Evolutionary conservation across 371 early-diverging fungal genomes (phyloP).

Genomic region (Coemansia sp.): DNA sequence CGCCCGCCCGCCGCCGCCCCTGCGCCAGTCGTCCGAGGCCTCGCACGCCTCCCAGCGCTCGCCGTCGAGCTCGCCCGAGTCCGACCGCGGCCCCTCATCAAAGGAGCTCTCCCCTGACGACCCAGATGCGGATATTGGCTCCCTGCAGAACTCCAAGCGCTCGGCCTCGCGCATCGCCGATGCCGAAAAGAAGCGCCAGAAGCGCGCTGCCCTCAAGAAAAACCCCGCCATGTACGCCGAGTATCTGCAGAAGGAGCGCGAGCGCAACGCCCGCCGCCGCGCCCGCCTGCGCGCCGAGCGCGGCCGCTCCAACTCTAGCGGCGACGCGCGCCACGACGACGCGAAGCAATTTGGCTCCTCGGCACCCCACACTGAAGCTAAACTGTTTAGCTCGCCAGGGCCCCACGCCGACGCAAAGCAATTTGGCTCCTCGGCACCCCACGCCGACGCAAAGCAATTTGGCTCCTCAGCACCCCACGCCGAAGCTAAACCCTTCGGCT

Average conservation of each 20-base stretch:
- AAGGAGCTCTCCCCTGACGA: conserved; percentile 33
- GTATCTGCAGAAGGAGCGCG: conserved; percentile 51
- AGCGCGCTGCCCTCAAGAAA: conserved; percentile 51
- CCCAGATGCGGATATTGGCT: background rate
- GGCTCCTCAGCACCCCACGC: background rate
- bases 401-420: background rate
- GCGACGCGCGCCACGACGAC: conserved; percentile 1
- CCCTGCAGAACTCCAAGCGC: conserved; percentile 26
- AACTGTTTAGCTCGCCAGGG: too few species aligned
- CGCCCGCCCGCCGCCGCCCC: conserved; percentile 13
- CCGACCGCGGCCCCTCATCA: conserved; percentile 13
- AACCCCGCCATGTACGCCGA: conserved; percentile 47
- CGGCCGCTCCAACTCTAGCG: conserved; percentile 39
- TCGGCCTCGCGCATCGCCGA: conserved; percentile 50
- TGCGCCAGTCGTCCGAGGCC: conserved; percentile 11
- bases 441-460: background rate
- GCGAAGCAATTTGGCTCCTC: background rate
- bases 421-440: background rate
- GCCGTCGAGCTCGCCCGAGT: conserved; percentile 21
- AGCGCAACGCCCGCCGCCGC: conserved; percentile 50
- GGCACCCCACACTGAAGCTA: too few species aligned
- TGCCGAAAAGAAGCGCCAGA: conserved; percentile 51
- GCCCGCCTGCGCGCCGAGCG: conserved; percentile 49
- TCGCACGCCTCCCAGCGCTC: conserved; percentile 11
- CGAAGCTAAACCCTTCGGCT: background rate